Evolutionary conservation across 1,139 yeast species (phyloP).

Genomic region (Debaryomycetaceae sp.): DNA sequence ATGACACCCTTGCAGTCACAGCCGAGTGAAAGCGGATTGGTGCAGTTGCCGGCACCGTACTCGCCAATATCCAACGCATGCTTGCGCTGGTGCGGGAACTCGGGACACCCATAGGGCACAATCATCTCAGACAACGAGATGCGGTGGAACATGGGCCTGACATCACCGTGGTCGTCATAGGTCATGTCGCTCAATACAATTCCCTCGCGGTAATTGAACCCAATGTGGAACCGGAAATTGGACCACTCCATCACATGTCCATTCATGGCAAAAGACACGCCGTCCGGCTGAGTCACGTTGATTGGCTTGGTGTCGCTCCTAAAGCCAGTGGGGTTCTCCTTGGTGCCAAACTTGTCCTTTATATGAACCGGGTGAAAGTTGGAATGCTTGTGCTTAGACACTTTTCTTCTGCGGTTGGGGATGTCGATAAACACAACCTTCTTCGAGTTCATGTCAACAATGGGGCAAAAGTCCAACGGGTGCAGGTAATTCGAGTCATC

Average conservation of each 20-base stretch:
- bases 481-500: slow-evolving; percentile 82
- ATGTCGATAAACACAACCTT: slow-evolving; percentile 72
- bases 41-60: slow-evolving; percentile 83
- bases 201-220: slow-evolving; percentile 83
- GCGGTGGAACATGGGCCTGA: slow-evolving; percentile 71
- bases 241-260: slow-evolving; percentile 75
- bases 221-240: slow-evolving; percentile 70
- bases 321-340: slow-evolving; percentile 48
- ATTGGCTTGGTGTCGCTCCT: slow-evolving; percentile 61
- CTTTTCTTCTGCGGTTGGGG: slow-evolving; percentile 69
- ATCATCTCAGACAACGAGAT: slow-evolving; percentile 78
- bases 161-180: slow-evolving; percentile 70
- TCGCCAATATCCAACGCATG: slow-evolving; percentile 86
- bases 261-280: slow-evolving; percentile 68
- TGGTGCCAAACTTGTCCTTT: slow-evolving; percentile 53
- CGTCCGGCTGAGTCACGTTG: slow-evolving; percentile 73
- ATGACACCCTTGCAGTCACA: slow-evolving; percentile 85
- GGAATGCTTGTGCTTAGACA: slow-evolving; percentile 63
- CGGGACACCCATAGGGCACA: slow-evolving; percentile 80
- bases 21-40: slow-evolving; percentile 72
- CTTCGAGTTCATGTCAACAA: slow-evolving; percentile 66
- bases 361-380: slow-evolving; percentile 65
- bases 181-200: slow-evolving; percentile 70
- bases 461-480: slow-evolving; percentile 80
- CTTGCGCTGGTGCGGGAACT: slow-evolving; percentile 76